These are phyloP conservation scores for Chenopodium album DNA, from an alignment of 148 eudicot species.

Conservation along the genomic window DNA sequence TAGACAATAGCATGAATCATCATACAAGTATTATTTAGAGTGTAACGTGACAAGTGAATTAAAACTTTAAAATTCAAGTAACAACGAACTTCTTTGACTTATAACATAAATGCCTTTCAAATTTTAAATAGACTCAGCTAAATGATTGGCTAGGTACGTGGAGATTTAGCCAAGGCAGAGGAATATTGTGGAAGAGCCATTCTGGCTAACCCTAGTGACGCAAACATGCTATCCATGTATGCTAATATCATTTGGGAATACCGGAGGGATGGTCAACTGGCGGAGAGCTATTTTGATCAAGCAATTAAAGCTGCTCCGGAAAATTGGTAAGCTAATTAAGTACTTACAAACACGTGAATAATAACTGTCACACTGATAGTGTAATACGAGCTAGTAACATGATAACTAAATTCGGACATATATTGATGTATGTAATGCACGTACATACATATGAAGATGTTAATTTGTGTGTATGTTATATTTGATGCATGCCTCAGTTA, in stretches of 20 bases:
- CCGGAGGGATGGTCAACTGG: conserved; percentile 45
- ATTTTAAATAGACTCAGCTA: neutral
- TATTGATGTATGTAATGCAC: too few relatives aligned
- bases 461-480: neutral
- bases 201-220: conserved; percentile 53
- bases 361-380: too few relatives aligned
- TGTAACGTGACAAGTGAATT: too few relatives aligned
- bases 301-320: conserved; percentile 57
- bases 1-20: too few relatives aligned
- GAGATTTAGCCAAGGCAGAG: conserved; percentile 61
- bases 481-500: conserved; percentile 37
- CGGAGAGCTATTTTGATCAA: conserved; percentile 52
- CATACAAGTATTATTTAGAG: too few relatives aligned
- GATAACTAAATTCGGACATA: too few relatives aligned
- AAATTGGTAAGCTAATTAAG: conserved; percentile 36
- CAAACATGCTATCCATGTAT: conserved; percentile 47
- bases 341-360: too few relatives aligned
- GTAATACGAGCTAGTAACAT: too few relatives aligned
- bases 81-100: too few relatives aligned
- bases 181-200: conserved; percentile 73
- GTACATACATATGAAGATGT: too few relatives aligned
- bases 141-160: conserved; percentile 37
- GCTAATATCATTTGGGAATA: conserved; percentile 60
- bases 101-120: too few relatives aligned
- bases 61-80: too few relatives aligned